Evolutionary conservation across 1,284 basidiomycete species (phyloP).

Genomic region (Malassezia sp.): DNA sequence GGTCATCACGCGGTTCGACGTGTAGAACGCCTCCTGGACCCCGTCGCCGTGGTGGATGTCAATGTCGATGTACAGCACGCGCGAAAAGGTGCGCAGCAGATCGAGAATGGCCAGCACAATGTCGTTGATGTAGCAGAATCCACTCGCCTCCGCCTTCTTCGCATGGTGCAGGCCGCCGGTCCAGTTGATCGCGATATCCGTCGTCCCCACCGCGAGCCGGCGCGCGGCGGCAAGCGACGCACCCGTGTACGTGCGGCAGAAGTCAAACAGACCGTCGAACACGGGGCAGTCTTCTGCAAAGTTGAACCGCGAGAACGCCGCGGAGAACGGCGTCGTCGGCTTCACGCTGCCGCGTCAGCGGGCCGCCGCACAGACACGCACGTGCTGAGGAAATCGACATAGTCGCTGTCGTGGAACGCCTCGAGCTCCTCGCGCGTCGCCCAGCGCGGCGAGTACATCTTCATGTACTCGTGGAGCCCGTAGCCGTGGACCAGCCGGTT

Average conservation of each 20-base stretch:
- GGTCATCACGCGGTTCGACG: conserved; percentile 92
- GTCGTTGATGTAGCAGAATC: conserved; percentile 96
- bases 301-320: conserved; percentile 43
- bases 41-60: conserved; percentile 98
- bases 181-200: conserved; percentile 97
- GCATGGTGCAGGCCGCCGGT: conserved; percentile 94
- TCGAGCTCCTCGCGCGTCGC: conserved; percentile 83
- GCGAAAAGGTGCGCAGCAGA: conserved; percentile 50
- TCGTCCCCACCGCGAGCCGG: conserved; percentile 53
- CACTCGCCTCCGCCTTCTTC: conserved; percentile 88
- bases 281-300: conserved; percentile 47
- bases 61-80: conserved; percentile 93
- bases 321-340: conserved; percentile 32
- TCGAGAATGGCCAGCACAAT: conserved; percentile 44
- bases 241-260: conserved; percentile 42
- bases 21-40: conserved; percentile 98
- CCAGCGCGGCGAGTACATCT: conserved; percentile 76
- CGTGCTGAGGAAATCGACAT: conserved; percentile 84
- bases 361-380: too few relatives aligned
- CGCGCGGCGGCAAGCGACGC: conserved; percentile 63
- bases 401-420: conserved; percentile 80
- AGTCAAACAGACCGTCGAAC: conserved; percentile 46
- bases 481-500: conserved; percentile 93
- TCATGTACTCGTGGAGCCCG: conserved; percentile 88
- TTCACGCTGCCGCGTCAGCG: too few relatives aligned